These are phyloP conservation scores for Acanthochlamys bracteata DNA, from an alignment of 106 monocot species.

Conservation along the genomic window DNA sequence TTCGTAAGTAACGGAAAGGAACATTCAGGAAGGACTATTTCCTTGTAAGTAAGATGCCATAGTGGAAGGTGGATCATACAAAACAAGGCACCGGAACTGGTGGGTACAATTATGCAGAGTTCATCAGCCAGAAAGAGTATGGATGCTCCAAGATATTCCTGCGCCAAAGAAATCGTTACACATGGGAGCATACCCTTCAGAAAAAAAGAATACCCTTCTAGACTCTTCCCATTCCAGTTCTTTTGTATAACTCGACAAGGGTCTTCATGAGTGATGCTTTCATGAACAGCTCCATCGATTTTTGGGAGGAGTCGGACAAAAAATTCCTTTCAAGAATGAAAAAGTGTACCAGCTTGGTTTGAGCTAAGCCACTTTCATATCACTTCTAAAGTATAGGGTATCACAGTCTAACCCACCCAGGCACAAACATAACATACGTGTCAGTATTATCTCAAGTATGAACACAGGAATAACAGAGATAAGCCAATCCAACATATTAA, in stretches of 20 bases:
- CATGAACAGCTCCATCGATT: neutral
- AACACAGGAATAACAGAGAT: too few species aligned
- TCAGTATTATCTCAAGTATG: too few species aligned
- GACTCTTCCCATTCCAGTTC: conserved; percentile 19
- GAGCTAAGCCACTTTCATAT: neutral
- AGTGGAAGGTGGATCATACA: conserved; percentile 47
- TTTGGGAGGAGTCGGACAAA: neutral
- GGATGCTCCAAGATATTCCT: conserved; percentile 67
- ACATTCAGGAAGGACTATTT: conserved; percentile 42
- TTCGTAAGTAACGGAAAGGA: conserved; percentile 51
- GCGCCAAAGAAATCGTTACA: conserved; percentile 97
- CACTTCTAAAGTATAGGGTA: too few species aligned
- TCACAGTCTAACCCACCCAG: neutral
- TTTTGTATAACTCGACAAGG: conserved; percentile 21
- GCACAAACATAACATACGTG: too few species aligned
- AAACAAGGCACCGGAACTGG: conserved; percentile 39
- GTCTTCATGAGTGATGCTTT: neutral
- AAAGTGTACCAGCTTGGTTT: neutral
- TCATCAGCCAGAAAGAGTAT: conserved; percentile 70
- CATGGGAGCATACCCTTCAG: conserved; percentile 38
- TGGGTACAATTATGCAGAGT: conserved; percentile 54
- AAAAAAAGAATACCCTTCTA: conserved; percentile 20
- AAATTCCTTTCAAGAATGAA: neutral
- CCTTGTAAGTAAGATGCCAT: conserved; percentile 51
- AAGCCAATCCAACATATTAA: too few species aligned